Evolutionary conservation across 1,139 yeast genomes (phyloP).

Genomic region (Candida albicans): DNA sequence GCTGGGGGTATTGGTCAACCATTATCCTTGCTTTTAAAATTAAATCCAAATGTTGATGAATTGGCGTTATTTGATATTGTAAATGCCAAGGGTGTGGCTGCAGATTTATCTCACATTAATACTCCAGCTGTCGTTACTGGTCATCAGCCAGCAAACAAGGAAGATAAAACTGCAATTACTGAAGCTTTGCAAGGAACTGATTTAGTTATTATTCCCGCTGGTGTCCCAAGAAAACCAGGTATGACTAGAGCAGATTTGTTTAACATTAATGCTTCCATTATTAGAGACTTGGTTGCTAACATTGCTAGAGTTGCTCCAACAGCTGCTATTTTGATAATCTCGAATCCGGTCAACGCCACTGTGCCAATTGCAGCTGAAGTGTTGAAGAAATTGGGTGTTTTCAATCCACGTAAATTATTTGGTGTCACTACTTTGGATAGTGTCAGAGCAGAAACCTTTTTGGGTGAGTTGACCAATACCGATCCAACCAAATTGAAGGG

Average conservation of each 20-base stretch:
- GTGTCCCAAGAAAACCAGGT: conserved; percentile 78
- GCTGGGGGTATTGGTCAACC: conserved; percentile 86
- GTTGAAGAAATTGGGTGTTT: conserved; percentile 59
- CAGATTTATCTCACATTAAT: conserved; percentile 71
- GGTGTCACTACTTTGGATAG: conserved; percentile 75
- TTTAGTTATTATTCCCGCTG: conserved; percentile 76
- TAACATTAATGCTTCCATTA: conserved; percentile 70
- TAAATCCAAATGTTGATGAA: conserved; percentile 54
- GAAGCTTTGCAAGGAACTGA: conserved; percentile 56
- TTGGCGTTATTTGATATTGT: conserved; percentile 67
- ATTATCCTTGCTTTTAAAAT: conserved; percentile 61
- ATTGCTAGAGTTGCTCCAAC: conserved; percentile 60
- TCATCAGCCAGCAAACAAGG: conserved; percentile 51
- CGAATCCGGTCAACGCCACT: conserved; percentile 75
- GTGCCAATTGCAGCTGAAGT: conserved; percentile 77
- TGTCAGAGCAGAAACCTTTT: conserved; percentile 68
- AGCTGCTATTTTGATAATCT: conserved; percentile 65
- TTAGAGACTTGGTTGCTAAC: conserved; percentile 57
- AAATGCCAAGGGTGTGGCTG: conserved; percentile 70
- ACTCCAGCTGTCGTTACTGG: conserved; percentile 58
- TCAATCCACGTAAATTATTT: conserved; percentile 62
- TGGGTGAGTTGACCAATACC: conserved; percentile 42
- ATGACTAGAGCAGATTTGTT: conserved; percentile 79
- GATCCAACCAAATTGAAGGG: conserved; percentile 43
- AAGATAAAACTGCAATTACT: conserved; percentile 48